Base-by-base conservation (phyloP, 2,329 filamentous ascomycete species). In the Cercospora sp. region DNA sequence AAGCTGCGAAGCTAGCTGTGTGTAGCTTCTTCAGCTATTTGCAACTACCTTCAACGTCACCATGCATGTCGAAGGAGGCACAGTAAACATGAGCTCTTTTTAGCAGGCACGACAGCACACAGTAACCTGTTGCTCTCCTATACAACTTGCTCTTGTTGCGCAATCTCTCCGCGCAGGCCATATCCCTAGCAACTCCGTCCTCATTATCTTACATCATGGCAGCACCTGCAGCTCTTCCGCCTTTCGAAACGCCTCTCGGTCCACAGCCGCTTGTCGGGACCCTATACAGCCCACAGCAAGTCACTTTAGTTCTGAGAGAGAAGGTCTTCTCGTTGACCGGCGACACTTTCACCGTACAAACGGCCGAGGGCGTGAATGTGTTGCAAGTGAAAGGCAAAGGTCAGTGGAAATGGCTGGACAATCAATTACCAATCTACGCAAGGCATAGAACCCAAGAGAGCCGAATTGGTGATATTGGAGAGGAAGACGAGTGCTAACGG, bases 321-420 rank as follows among this genome's bases (percentile, higher is more conserved):
- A 71, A 87, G 72, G 81, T 89, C 26, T 76, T 89, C 66, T 90
- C 88, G 4, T 79, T 90, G 8, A 84, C 84, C 1, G 87, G 88
- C 66, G 88, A 91, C 79, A 87, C 84, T 76, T 91, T 90, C 79
- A 85, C 86, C 70, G 85, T 91, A 77, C 85, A 83, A 63, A 83
- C 85, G 5, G 78, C 82, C 53, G 84, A 83, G 67, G 87, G 87
- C 26, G 79, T 82, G 20, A 82, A 85, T 0, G 73, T 90, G 33
- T 78, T 90, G 69, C 83, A 84, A 70, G 84, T 89, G 53, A 79
- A 88, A 69, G 88, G 87, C 71, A 85, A 85, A 65, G 33, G 59
- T 61, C 20, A 45, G 59, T 26, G n/a, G 23, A 20, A 13, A 13
- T 40, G 33, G 33, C 6, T 40, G 5, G 13, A 40, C 33, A 16